Base-by-base conservation (phyloP, 164 flowering plant genomes). In the Stephania cephalantha region DNA sequence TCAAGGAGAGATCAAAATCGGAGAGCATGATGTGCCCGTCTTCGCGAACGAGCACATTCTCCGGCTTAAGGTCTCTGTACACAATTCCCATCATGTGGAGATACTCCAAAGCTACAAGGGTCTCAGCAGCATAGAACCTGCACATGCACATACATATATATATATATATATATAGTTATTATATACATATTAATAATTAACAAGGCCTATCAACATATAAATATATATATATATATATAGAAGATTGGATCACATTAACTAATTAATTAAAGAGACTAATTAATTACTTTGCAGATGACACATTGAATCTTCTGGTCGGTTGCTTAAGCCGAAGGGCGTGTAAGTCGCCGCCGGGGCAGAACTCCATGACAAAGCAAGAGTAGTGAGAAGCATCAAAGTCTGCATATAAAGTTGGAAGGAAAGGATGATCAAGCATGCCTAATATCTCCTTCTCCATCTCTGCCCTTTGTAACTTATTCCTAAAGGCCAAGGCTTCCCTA, bases 11-110 rank as follows among this genome's bases (percentile, higher is more conserved):
- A 73, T 93, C 98, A 74, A 93, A 93, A 71, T 93, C 98, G 0
- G 98, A 89, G 17, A 93, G 95, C 98, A 93, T 93, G 69, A 93
- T 90, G 71, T 93, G 98, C 3, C 98, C 97, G 66, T 93, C 98
- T 71, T 88, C 93, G 73, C 98, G 73, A 15, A 93, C 85, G 0
- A 93, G 84, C 13, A 93, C 95, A 71, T 93, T 93, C 64, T 93
- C 98, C 0, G 98, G 98, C 84, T 93, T 93, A 7, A 93, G 81
- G 75, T 93, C 98, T 75, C 96, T 82, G 75, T 91, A 93, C 15
- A 93, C 90, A 8, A 93, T 80, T 0, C 97, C 97, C 96, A 93
- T 88, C 94, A 93, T 91, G 78, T 93, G 98, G 1, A 93, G 87
- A 78, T 93, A 93, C 85, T 93, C 98, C 35, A 93, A 45, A 3